Base-by-base conservation (phyloP, 495 filamentous ascomycete genomes). In the Talaromyces trachyspermus region DNA sequence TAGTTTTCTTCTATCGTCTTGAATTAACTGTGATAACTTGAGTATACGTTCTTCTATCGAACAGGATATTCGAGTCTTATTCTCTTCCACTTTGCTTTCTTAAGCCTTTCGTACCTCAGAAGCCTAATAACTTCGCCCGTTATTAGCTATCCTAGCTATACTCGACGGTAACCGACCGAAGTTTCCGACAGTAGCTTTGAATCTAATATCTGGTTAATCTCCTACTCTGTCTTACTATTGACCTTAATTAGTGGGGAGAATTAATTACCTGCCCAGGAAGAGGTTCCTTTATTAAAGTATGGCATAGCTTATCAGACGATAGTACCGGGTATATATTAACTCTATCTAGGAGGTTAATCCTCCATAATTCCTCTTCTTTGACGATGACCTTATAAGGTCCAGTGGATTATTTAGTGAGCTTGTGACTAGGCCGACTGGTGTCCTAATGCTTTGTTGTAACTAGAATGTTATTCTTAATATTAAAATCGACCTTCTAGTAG, bases 311-410 rank as follows among this genome's bases (percentile, higher is more conserved):
- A 6, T 52, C 46, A 15, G 14, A 41, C n/a, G 42, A 15, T 6
- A 56, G 49, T 2, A 56, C 38, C 9, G 18, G 53, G 22, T 56
- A n/a, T 11, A 56, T 48, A 9, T 49, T 47, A n/a, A 43, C 67
- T 36, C 66, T 59, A 4, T 23, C 22, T 5, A 18, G 36, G n/a
- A 39, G 36, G 6, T 39, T 18, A 15, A 39, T 9, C 36, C 5
- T n/a, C n/a, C n/a, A n/a, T n/a, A n/a, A n/a, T n/a, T n/a, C n/a
- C n/a, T n/a, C n/a, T n/a, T n/a, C n/a, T n/a, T 15, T 6, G n/a
- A 15, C 36, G 5, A 39, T 6, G 4, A 44, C 27, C 41, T 44
- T 24, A 11, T 12, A 44, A 9, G 12, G 22, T 5, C 41, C 41
- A 1, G 12, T 8, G 3, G 6, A 7, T 17, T 44, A 22, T 5